A percentile compares a stretch with the other conserved stretches of the same genome.
Evolutionary conservation across 345 rosid species (phyloP).

Genomic region (Dipteronia sinensis): DNA sequence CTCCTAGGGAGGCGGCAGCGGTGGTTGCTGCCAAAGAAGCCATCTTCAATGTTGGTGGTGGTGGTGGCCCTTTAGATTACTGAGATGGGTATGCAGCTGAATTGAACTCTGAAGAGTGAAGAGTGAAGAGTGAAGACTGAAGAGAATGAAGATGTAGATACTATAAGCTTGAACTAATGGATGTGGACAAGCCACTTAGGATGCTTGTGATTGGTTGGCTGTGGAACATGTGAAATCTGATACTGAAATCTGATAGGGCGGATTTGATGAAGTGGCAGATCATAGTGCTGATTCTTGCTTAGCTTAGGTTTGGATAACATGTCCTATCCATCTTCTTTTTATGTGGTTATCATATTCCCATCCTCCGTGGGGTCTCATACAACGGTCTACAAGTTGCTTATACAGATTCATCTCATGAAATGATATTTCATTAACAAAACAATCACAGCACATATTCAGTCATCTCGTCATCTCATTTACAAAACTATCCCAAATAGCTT

Average conservation of each 20-base stretch:
- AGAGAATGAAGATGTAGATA: conserved; percentile 23
- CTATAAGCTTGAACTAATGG: conserved; percentile 71
- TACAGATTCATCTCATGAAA: neutral
- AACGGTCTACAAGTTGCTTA: too few relatives aligned
- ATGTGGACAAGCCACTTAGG: conserved; percentile 50
- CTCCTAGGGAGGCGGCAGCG: conserved; percentile 78
- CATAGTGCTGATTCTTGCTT: conserved; percentile 33
- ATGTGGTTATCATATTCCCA: conserved; percentile 1
- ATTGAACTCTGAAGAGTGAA: neutral
- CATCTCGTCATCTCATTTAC: neutral
- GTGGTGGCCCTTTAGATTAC: neutral
- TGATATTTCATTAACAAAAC: neutral
- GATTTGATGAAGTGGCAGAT: conserved; percentile 49
- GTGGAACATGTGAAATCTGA: conserved; percentile 57
- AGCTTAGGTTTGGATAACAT: conserved; percentile 49
- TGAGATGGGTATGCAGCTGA: neutral
- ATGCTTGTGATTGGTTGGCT: conserved; percentile 46
- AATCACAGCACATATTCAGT: neutral
- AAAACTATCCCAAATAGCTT: too few relatives aligned
- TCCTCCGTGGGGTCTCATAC: neutral
- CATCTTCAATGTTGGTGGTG: conserved; percentile 25
- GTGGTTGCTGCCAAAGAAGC: conserved; percentile 58
- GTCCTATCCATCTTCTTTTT: conserved; percentile 21
- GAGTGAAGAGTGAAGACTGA: conserved; percentile 12
- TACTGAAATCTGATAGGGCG: conserved; percentile 53